Evolutionary conservation across 169 alveolate genomes (phyloP), one percentile per base, ranked within the genome.

Genomic region (Plasmodium ovale): DNA sequence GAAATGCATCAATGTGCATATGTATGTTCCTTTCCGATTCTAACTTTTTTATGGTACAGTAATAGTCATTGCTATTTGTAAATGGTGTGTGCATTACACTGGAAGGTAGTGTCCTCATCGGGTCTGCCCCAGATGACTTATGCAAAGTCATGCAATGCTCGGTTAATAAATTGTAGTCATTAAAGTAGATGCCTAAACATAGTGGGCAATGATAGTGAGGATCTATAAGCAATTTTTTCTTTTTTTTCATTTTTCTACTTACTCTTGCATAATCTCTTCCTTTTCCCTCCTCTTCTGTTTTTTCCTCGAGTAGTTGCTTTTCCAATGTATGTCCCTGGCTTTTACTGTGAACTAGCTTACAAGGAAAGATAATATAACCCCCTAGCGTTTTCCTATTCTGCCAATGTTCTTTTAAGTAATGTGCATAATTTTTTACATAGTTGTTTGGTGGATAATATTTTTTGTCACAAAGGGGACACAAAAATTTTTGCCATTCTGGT

Each of bases 311-410:
- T 47, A 47, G 25, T 47, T 47, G 12, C 16, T 2, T 47, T 47
- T 47, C 56, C 16, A 21, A 47, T 47, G 56, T n/a, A 21, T 47
- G 12, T 37, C 16, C 33, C 29, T 77, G 69, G 12, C 16, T n/a
- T 14, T 23, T 68, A 56, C 31, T 33, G 27, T 77, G 88, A 31
- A 60, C 54, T 35, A 77, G 65, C 44, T 92, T 87, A 74, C 95
- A 92, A n/a, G 95, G 95, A 44, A 92, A 92, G 60, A 92, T 88
- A n/a, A 88, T 90, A 51, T 74, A 92, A 12, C 93, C 95, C 14
- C 95, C 95, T 1, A 92, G 25, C n/a, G 47, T 73, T 33, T 73
- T 68, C 31, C 95, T 47, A 25, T 67, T 39, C 14, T 71, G 23
- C 95, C 95, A 92, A 77, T 92, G 95, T 23, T 59, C 69, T 4